Percentiles rank a stretch among this genome's conserved stretches.
These are phyloP conservation scores for Phytophthora idaei DNA, from an alignment of 352 stramenopile species.

Conservation along the genomic window DNA sequence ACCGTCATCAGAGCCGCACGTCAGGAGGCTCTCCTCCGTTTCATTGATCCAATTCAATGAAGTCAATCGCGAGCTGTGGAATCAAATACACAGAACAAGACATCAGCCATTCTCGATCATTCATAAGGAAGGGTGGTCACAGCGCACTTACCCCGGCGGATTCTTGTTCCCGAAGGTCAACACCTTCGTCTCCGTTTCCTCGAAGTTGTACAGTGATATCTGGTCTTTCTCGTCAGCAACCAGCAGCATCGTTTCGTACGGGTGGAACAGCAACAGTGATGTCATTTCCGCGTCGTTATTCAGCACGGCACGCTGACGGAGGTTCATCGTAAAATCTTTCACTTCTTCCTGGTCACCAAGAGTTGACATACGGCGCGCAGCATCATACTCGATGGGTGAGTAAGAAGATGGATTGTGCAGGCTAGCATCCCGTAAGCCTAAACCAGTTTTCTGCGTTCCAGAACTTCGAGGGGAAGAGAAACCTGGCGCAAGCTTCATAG, in stretches of 20 bases:
- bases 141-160: conserved; percentile 60
- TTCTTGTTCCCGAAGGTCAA: conserved; percentile 88
- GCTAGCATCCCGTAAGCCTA: conserved; percentile 18
- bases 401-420: conserved; percentile 33
- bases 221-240: conserved; percentile 95
- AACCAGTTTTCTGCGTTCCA: conserved; percentile 5
- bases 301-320: conserved; percentile 91
- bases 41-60: conserved; percentile 98
- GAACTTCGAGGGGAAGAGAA: conserved; percentile 45
- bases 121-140: neutral
- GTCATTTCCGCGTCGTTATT: conserved; percentile 95
- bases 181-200: conserved; percentile 88
- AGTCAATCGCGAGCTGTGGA: conserved; percentile 88
- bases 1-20: conserved; percentile 96
- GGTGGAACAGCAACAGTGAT: conserved; percentile 96
- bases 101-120: conserved; percentile 12
- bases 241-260: conserved; percentile 93
- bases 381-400: conserved; percentile 40
- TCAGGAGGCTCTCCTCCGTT: conserved; percentile 91
- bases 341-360: conserved; percentile 66
- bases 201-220: conserved; percentile 96
- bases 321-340: conserved; percentile 81
- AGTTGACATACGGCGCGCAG: conserved; percentile 22
- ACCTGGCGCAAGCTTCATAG: conserved; percentile 65
- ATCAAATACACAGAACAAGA: conserved; percentile 1